Conservation (phyloP, 768 basidiomycete species). For the Pleurotus sapidus region DNA sequence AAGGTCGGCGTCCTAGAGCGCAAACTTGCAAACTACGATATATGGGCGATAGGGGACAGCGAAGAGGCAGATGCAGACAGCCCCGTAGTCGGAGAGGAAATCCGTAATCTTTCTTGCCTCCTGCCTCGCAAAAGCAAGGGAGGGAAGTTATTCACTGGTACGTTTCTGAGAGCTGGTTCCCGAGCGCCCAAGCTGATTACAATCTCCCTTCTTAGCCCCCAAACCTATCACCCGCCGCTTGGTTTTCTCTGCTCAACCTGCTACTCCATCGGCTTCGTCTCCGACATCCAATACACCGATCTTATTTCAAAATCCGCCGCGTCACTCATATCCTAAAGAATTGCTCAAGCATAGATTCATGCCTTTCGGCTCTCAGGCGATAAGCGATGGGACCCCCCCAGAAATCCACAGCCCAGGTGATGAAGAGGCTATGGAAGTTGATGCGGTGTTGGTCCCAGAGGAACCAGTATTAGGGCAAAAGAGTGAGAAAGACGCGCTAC, state of each 20-base stretch:
- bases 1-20: conserved; percentile 48
- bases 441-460: conserved; percentile 8
- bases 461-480: neutral
- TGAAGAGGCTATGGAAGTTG: conserved; percentile 21
- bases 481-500: conserved; percentile 8
- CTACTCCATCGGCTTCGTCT: conserved; percentile 28
- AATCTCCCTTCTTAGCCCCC: conserved; percentile 40
- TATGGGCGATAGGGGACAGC: conserved; percentile 57
- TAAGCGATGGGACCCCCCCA: conserved; percentile 11
- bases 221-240: conserved; percentile 57
- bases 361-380: conserved; percentile 53
- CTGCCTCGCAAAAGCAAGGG: conserved; percentile 61
- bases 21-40: conserved; percentile 56
- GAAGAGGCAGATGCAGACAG: conserved; percentile 28
- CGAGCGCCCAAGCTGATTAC: neutral
- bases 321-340: conserved; percentile 57
- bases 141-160: conserved; percentile 59
- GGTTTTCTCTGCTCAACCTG: conserved; percentile 51
- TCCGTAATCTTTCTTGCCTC: conserved; percentile 57
- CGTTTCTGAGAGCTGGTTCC: conserved; percentile 7
- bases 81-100: conserved; percentile 57
- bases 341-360: conserved; percentile 61
- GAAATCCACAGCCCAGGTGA: conserved; percentile 6
- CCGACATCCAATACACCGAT: conserved; percentile 15
- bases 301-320: conserved; percentile 47